Percentiles rank a stretch among this genome's conserved stretches.
Conservation (phyloP, 257 asterid genomes). For the Solanum bukasovii region DNA sequence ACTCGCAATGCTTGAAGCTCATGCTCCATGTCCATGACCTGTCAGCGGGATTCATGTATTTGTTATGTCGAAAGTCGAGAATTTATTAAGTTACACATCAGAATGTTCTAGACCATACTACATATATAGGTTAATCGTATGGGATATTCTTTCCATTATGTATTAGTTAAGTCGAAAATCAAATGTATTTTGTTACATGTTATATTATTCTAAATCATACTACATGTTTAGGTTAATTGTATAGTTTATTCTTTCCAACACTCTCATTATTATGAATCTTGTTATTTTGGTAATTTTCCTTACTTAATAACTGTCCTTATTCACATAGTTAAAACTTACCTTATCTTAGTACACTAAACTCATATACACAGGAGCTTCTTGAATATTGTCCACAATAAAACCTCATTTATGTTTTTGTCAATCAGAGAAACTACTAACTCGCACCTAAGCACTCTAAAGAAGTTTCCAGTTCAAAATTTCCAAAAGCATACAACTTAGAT, state of each 20-base stretch:
- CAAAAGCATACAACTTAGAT: not conserved
- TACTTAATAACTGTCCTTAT: not conserved
- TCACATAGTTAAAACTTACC: not conserved
- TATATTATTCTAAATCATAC: not conserved
- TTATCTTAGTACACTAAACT: not conserved
- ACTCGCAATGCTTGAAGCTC: slow-evolving; percentile 86
- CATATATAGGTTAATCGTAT: not conserved
- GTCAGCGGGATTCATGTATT: not conserved
- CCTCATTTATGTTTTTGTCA: not conserved
- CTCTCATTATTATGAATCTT: not conserved
- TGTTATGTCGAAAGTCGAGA: not conserved
- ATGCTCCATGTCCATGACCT: slow-evolving; percentile 98
- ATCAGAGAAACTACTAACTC: not conserved
- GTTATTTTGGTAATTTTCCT: not conserved
- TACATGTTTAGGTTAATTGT: not conserved
- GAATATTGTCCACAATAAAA: not conserved
- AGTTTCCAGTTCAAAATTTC: not conserved
- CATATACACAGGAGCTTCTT: not conserved
- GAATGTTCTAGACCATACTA: not conserved
- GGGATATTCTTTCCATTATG: not conserved
- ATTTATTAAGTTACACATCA: not conserved
- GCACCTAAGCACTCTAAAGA: not conserved
- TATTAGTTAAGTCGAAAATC: not conserved
- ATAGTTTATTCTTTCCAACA: not conserved
- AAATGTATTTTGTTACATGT: not conserved